Evolutionary conservation across 352 stramenopile genomes (phyloP), one percentile per base, ranked within the genome.

Genomic region (Pythium scleroteichum): DNA sequence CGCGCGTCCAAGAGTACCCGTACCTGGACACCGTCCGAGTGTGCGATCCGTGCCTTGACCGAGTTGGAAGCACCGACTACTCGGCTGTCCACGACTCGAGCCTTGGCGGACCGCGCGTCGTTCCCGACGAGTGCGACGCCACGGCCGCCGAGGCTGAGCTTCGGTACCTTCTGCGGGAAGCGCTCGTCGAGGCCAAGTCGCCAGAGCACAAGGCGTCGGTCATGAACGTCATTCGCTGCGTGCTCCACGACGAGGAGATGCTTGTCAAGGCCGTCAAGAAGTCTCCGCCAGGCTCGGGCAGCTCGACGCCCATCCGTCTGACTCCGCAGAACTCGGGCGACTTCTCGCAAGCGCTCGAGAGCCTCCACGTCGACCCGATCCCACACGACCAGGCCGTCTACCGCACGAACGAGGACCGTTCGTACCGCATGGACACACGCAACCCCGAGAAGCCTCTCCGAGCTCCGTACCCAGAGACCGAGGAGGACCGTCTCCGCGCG

Each of bases 21-120:
- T 20, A 14, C 1, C 35, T 73, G 32, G 55, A 71, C 24, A 42
- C 39, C 12, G 65, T 83, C 9, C 66, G 74, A 20, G 68, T 88
- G n/a, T 88, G 79, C 33, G 63, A 76, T 53, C 69, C 74, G 59
- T 88, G 79, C 55, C 66, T 79, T 53, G 66, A 76, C 26, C 79
- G 79, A 20, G 75, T 88, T 19, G 68, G 83, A 38, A 69, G 70
- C 19, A 73, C 72, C 14, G 70, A 85, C 53, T 88, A 85, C 52
- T 69, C 82, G 52, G 68, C 64, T 22, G 51, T 78, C 24, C 57
- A 60, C 3, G 55, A 62, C 3, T 4, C 59, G 0, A 69, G 51
- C 16, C 46, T 71, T 14, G 69, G 57, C 2, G 64, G 69, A 20
- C 52, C 57, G 1, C 56, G 38, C 13, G 57, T 88, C 27, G 51